Evolutionary conservation across 169 alveolate species (phyloP).

Genomic region (Eimeria falciformis): DNA sequence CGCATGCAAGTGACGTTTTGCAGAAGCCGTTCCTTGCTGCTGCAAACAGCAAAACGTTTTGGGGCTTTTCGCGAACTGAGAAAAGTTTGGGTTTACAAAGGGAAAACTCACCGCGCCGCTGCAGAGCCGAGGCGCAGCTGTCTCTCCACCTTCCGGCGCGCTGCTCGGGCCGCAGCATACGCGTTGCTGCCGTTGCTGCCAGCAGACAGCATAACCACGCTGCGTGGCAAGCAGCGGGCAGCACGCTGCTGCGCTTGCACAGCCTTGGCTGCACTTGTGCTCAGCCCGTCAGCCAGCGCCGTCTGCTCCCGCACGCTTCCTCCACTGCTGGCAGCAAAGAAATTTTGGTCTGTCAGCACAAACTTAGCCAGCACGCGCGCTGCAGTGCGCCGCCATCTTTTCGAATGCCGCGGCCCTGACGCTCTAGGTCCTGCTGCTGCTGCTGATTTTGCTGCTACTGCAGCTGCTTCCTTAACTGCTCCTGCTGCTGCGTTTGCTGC

Average conservation of each 20-base stretch:
- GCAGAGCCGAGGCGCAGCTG: background rate
- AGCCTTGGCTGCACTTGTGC: background rate
- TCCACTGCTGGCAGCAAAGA: background rate
- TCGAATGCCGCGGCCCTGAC: background rate
- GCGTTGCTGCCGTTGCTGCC: background rate
- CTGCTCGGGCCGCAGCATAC: background rate
- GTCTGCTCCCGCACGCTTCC: background rate
- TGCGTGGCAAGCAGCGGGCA: background rate
- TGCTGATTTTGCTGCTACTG: background rate
- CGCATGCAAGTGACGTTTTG: too few species aligned
- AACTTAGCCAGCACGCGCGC: background rate
- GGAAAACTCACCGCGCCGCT: background rate
- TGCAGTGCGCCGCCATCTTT: background rate
- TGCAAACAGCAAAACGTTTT: too few species aligned
- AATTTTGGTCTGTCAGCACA: background rate
- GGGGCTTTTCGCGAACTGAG: too few species aligned
- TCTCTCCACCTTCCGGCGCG: background rate
- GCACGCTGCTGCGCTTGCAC: background rate
- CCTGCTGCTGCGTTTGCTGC: background rate
- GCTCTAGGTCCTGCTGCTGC: background rate
- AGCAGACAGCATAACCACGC: background rate
- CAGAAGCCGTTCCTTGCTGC: too few species aligned
- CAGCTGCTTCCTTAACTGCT: background rate
- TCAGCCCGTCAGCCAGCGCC: background rate
- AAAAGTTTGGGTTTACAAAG: too few species aligned